These are phyloP conservation scores for Croton laevigatus DNA, from an alignment of 441 rosid genomes.

Conservation along the genomic window DNA sequence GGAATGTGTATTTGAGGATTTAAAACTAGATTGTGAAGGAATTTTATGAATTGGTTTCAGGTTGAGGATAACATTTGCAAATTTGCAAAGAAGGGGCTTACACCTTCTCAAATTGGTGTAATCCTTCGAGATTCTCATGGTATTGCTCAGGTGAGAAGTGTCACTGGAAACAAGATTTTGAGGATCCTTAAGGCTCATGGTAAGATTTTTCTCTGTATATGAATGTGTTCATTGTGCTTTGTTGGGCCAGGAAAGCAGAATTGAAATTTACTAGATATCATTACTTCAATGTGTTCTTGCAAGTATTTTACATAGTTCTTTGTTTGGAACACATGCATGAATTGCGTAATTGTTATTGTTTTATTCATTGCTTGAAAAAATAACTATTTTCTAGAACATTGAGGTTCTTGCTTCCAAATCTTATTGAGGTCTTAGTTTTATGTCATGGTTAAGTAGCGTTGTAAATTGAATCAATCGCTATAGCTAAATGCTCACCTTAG, in stretches of 20 bases:
- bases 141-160: constrained; percentile 78
- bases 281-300: not conserved
- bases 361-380: too few species aligned
- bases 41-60: constrained; percentile 9
- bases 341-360: too few species aligned
- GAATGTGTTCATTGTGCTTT: not conserved
- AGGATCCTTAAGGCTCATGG: constrained; percentile 70
- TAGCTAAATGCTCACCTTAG: not conserved
- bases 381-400: too few species aligned
- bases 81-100: constrained; percentile 79
- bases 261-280: not conserved
- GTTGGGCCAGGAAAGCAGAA: not conserved
- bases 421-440: not conserved
- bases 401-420: too few species aligned
- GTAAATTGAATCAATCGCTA: not conserved
- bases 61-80: constrained; percentile 79
- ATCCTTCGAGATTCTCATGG: constrained; percentile 83
- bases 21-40: not conserved
- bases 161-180: constrained; percentile 73
- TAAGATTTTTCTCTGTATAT: not conserved
- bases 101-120: constrained; percentile 85
- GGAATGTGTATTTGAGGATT: not conserved
- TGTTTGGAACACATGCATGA: too few species aligned
- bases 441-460: not conserved
- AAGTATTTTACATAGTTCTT: too few species aligned